Percentiles rank a stretch among this genome's conserved stretches.
Conservation (phyloP, 352 stramenopile species). For the Pythium myriotylum region DNA sequence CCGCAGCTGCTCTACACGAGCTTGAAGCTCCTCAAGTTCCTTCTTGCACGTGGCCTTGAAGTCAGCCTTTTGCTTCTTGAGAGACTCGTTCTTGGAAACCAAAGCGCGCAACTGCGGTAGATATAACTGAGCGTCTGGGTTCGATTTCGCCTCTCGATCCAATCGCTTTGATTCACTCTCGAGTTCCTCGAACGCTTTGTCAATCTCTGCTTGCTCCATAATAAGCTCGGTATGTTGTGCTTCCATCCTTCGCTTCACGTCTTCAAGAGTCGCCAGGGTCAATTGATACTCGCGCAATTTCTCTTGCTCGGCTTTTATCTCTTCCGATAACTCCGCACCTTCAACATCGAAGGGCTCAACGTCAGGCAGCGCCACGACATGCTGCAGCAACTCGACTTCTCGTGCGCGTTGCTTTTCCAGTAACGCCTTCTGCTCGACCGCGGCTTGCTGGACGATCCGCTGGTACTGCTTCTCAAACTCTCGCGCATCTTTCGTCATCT, state of each 20-base stretch:
- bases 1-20: constrained; percentile 45
- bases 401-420: constrained; percentile 42
- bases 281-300: constrained; percentile 40
- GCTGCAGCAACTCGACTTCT: constrained; percentile 54
- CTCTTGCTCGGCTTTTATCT: constrained; percentile 18
- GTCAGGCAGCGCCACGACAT: constrained; percentile 45
- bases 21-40: constrained; percentile 43
- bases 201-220: constrained; percentile 28
- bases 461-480: constrained; percentile 73
- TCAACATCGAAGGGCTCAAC: constrained; percentile 3
- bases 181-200: constrained; percentile 35
- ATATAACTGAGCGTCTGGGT: constrained; percentile 30
- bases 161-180: constrained; percentile 48
- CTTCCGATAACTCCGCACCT: constrained; percentile 5
- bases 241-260: constrained; percentile 46
- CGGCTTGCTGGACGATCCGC: constrained; percentile 49
- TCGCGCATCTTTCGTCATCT: constrained; percentile 34
- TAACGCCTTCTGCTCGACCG: constrained; percentile 47
- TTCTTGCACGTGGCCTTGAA: constrained; percentile 50
- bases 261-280: constrained; percentile 45
- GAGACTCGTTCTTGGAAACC: constrained; percentile 49
- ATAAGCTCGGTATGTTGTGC: constrained; percentile 32
- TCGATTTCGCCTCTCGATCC: constrained; percentile 33
- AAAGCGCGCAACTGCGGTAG: constrained; percentile 39
- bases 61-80: constrained; percentile 54